phyloP scores from a whole-genome alignment of 2,329 filamentous ascomycete species.

The Amphichorda felina region DNA sequence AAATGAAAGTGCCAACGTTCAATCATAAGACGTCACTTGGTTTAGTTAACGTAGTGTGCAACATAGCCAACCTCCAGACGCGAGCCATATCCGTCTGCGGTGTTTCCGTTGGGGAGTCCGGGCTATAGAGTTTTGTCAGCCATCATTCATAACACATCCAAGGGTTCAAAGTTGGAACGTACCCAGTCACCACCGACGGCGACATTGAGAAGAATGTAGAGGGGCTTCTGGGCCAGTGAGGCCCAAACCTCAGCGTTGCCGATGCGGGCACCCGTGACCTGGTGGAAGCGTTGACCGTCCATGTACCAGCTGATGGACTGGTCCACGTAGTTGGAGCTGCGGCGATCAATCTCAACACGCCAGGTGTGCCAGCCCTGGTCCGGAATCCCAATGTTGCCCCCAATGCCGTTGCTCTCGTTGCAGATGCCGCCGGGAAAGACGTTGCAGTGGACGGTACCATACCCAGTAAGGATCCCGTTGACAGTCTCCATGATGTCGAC shows the following conservation, averaged over 20 bases:
- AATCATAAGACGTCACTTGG: too few relatives aligned
- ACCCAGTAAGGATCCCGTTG: constrained; percentile 33
- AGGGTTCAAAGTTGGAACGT: constrained; percentile 11
- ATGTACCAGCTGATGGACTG: constrained; percentile 36
- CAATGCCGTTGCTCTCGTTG: constrained; percentile 30
- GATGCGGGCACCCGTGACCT: constrained; percentile 27
- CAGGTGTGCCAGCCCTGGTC: constrained; percentile 31
- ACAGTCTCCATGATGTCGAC: constrained; percentile 46
- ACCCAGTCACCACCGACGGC: constrained; percentile 38
- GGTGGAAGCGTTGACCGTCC: constrained; percentile 27
- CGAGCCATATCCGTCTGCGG: constrained; percentile 19
- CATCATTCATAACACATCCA: not conserved
- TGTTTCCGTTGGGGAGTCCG: constrained; percentile 27
- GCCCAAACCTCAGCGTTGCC: constrained; percentile 30
- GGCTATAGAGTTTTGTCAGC: constrained; percentile 15
- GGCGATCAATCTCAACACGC: constrained; percentile 33
- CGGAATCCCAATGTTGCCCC: constrained; percentile 19
- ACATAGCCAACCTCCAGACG: constrained; percentile 13
- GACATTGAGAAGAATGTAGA: constrained; percentile 39
- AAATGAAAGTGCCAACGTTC: too few relatives aligned
- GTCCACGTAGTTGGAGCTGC: constrained; percentile 24
- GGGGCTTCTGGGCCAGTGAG: constrained; percentile 30
- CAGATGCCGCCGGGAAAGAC: constrained; percentile 27
- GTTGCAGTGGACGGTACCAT: constrained; percentile 28
- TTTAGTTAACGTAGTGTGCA: constrained; percentile 7